These are phyloP conservation scores for Hericium alpestre DNA, from an alignment of 768 basidiomycete genomes.

Conservation along the genomic window DNA sequence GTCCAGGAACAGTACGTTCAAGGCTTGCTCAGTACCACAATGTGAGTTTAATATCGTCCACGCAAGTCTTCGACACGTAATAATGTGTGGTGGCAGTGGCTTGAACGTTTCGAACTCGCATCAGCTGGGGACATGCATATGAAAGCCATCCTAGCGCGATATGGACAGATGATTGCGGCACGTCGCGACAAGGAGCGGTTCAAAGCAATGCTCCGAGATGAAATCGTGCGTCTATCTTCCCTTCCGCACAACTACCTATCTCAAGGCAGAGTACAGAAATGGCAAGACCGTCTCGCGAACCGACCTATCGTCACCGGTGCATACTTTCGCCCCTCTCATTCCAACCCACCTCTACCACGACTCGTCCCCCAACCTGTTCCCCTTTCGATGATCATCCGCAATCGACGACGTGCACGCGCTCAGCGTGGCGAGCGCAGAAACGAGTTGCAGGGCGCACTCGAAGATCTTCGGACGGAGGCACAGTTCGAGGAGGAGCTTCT, in stretches of 20 bases:
- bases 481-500: conserved; percentile 26
- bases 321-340: conserved; percentile 51
- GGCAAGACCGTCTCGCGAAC: conserved; percentile 39
- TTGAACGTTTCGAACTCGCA: conserved; percentile 46
- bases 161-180: conserved; percentile 43
- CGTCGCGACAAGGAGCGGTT: conserved; percentile 40
- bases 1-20: conserved; percentile 20
- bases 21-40: too few relatives aligned
- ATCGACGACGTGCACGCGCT: conserved; percentile 33
- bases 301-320: conserved; percentile 66
- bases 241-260: not conserved
- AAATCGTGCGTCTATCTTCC: conserved; percentile 32
- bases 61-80: not conserved
- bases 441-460: conserved; percentile 22
- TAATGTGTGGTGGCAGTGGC: conserved; percentile 33
- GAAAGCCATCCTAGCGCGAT: conserved; percentile 41
- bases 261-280: conserved; percentile 32
- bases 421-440: conserved; percentile 30
- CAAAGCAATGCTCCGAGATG: conserved; percentile 35
- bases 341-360: conserved; percentile 65
- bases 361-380: conserved; percentile 68
- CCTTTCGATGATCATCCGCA: conserved; percentile 61
- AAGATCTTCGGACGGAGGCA: conserved; percentile 27
- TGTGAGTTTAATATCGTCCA: too few relatives aligned
- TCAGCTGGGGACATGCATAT: conserved; percentile 39